Base-by-base conservation (phyloP, 768 basidiomycete species). In the Agaricus blazei region DNA sequence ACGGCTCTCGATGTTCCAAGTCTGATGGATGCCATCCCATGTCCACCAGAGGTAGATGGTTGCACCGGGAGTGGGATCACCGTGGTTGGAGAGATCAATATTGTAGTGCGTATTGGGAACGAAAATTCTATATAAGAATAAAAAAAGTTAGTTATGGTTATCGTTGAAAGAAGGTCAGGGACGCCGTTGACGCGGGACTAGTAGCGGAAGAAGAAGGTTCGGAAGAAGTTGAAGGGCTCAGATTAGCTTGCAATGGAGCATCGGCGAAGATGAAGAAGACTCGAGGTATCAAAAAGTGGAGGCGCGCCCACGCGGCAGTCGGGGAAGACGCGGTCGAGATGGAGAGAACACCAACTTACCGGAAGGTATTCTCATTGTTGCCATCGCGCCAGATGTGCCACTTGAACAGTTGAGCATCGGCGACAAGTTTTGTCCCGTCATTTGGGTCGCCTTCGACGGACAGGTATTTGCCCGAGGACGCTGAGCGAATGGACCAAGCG, bases 331-430 rank as follows among this genome's bases (percentile, higher is more conserved):
- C 44, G 37, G 43, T 11, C 4, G 11, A 37, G 19, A 27, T 41
- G 8, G 43, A n/a, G 36, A 34, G 44, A 5, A 34, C 19, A 19
- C 4, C 47, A 19, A 61, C 76, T 26, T 19, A 82, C 83, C 82
- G 70, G 63, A 76, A 76, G 0, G 63, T 62, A 1, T 68, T 64
- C 0, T 65, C 58, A 43, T 79, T 69, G 6, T 62, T 52, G 15
- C 73, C 66, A 47, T 82, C 80, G 24, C 69, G 71, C 71, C 74
- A 75, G 62, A 84, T 73, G 59, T 78, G 68, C 82, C 83, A 85
- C 38, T 66, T 64, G 44, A 69, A 72, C 2, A 74, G 73, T 0
- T 67, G 63, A 1, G 64, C 38, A 3, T 60, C 59, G 2, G 71
- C 79, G 14, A 80, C 60, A 43, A 83, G 62, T 26, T 58, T 68